Percentiles rank a stretch among this genome's conserved stretches.
Conservation (phyloP, 768 basidiomycete species). For the Chlorophyllum brunneum region DNA sequence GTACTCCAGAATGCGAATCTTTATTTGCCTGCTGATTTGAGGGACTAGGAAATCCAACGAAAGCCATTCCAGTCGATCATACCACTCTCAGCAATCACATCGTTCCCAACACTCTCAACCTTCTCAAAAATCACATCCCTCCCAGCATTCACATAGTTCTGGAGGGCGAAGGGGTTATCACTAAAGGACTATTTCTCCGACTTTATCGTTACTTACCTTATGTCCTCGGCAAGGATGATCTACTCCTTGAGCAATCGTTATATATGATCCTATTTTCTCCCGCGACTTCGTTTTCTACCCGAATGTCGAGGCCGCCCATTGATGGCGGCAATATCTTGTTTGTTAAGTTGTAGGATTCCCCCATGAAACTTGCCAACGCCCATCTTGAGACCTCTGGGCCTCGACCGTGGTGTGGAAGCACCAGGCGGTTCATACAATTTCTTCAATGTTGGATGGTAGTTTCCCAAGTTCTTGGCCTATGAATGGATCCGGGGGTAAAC, state of each 20-base stretch:
- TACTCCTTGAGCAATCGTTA: not conserved
- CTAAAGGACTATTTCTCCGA: not conserved
- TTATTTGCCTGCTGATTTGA: not conserved
- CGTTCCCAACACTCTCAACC: slow-evolving; percentile 4
- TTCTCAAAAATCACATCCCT: not conserved
- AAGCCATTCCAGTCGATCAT: slow-evolving; percentile 8
- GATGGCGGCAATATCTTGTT: slow-evolving; percentile 49
- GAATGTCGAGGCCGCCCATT: slow-evolving; percentile 22
- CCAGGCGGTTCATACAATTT: slow-evolving; percentile 44
- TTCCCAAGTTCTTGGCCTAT: slow-evolving; percentile 81
- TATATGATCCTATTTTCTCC: slow-evolving; percentile 14
- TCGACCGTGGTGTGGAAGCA: slow-evolving; percentile 33
- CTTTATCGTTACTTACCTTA: not conserved
- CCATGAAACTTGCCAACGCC: slow-evolving; percentile 74
- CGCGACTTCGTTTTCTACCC: slow-evolving; percentile 17
- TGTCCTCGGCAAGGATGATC: not conserved
- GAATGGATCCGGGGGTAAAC: not conserved
- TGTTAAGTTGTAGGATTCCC: slow-evolving; percentile 64
- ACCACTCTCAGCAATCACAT: slow-evolving; percentile 9
- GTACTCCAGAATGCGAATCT: not conserved
- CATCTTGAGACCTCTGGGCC: slow-evolving; percentile 68
- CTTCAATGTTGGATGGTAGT: slow-evolving; percentile 80
- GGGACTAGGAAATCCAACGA: slow-evolving; percentile 5
- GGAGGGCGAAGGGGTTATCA: slow-evolving; percentile 1
- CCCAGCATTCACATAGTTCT: slow-evolving; percentile 9